Conservation (phyloP, 768 basidiomycete species). For the Pleurotus djamor region DNA sequence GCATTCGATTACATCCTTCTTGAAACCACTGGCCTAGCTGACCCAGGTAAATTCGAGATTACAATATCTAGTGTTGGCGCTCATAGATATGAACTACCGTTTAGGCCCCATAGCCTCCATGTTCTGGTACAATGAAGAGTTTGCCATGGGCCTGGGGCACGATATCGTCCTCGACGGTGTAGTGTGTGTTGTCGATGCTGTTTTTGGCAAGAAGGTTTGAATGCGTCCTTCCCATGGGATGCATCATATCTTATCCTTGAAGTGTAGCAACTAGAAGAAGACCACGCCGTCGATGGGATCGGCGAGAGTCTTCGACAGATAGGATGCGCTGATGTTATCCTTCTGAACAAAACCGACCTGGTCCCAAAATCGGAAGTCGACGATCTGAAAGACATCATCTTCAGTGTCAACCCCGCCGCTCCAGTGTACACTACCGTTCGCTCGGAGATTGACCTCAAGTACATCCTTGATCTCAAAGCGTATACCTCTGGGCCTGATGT, state of each 20-base stretch:
- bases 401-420: conserved; percentile 76
- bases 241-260: not conserved
- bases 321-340: conserved; percentile 85
- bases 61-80: not conserved
- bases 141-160: conserved; percentile 58
- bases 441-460: conserved; percentile 69
- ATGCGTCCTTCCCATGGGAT: not conserved
- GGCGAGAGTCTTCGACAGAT: conserved; percentile 90
- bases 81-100: not conserved
- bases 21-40: conserved; percentile 94
- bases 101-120: conserved; percentile 83
- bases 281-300: conserved; percentile 53
- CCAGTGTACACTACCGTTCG: conserved; percentile 71
- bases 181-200: conserved; percentile 88
- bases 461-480: conserved; percentile 80
- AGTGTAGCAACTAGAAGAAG: conserved; percentile 83
- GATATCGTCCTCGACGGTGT: conserved; percentile 86
- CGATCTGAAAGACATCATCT: conserved; percentile 59
- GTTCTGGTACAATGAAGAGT: conserved; percentile 89
- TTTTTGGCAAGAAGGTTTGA: conserved; percentile 60
- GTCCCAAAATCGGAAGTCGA: conserved; percentile 42
- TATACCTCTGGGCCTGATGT: conserved; percentile 41
- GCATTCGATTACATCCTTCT: conserved; percentile 94
- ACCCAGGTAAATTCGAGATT: conserved; percentile 62
- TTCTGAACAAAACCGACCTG: conserved; percentile 91